A percentile compares a stretch with the other conserved stretches of the same genome.
Conservation (phyloP, 441 rosid genomes). For the Flueggea neowawraea region DNA sequence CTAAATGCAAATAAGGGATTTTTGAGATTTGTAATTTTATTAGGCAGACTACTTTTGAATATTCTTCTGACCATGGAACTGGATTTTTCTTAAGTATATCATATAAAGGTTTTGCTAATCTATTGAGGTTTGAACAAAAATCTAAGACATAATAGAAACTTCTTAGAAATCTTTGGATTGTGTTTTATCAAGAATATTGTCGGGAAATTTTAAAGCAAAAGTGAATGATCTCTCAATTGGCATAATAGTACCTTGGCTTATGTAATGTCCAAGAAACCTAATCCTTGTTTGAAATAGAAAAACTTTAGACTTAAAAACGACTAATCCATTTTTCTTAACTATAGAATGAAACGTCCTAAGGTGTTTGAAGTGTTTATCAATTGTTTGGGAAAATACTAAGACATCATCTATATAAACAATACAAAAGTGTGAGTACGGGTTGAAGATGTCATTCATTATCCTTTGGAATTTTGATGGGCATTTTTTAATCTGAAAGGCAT, state of each 20-base stretch:
- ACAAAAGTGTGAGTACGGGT: not conserved
- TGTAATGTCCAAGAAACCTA: too few relatives aligned
- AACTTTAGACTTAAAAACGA: not conserved
- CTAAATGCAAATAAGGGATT: not conserved
- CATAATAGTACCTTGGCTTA: not conserved
- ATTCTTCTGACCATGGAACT: too few relatives aligned
- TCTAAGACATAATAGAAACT: conserved; percentile 1
- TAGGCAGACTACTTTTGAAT: too few relatives aligned
- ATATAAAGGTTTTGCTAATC: not conserved
- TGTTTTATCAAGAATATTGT: not conserved
- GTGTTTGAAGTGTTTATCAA: not conserved
- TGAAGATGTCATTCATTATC: too few relatives aligned
- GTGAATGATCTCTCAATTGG: not conserved
- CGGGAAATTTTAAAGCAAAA: not conserved
- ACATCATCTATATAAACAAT: conserved; percentile 9
- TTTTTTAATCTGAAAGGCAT: too few relatives aligned
- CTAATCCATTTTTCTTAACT: not conserved
- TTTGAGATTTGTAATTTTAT: not conserved
- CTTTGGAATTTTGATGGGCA: too few relatives aligned
- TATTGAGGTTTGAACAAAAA: not conserved
- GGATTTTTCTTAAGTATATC: not conserved
- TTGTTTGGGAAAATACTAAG: not conserved
- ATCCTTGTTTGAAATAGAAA: not conserved
- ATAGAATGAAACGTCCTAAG: too few relatives aligned
- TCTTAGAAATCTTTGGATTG: not conserved